Conservation (phyloP, 768 basidiomycete genomes). For the Suillus paluster region DNA sequence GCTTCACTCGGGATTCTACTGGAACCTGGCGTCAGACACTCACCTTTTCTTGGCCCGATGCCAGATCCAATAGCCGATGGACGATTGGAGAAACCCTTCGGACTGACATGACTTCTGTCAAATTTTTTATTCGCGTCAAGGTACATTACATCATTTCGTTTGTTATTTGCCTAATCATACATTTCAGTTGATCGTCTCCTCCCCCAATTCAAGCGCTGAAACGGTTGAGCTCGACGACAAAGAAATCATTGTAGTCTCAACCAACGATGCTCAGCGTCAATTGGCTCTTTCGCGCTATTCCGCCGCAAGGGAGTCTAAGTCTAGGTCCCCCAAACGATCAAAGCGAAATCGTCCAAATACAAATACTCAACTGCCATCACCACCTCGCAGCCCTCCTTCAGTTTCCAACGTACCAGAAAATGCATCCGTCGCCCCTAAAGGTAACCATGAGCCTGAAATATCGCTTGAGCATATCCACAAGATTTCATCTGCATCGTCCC, state of each 20-base stretch:
- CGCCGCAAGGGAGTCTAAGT: conserved; percentile 48
- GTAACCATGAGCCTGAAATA: conserved; percentile 12
- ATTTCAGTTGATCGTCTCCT: conserved; percentile 51
- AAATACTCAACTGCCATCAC: conserved; percentile 40
- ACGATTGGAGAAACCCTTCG: conserved; percentile 78
- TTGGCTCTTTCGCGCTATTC: conserved; percentile 64
- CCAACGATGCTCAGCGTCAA: conserved; percentile 70
- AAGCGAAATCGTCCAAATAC: conserved; percentile 35
- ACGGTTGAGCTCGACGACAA: conserved; percentile 70
- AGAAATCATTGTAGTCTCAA: conserved; percentile 69
- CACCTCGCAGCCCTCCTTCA: conserved; percentile 40
- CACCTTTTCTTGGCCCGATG: conserved; percentile 72
- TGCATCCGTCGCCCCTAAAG: conserved; percentile 10
- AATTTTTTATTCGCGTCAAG: conserved; percentile 75
- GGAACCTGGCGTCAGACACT: conserved; percentile 69
- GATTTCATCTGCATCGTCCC: conserved; percentile 34
- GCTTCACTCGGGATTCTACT: conserved; percentile 56
- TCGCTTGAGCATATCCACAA: conserved; percentile 27
- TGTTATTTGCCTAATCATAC: conserved; percentile 17
- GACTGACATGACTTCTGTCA: conserved; percentile 64
- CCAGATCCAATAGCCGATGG: conserved; percentile 74
- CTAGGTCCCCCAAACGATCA: conserved; percentile 57
- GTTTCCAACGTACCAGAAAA: conserved; percentile 15
- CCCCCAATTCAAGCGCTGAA: conserved; percentile 54
- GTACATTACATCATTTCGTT: conserved; percentile 38